Conservation (phyloP, 2,329 filamentous ascomycete genomes). For the Capronia coronata region DNA sequence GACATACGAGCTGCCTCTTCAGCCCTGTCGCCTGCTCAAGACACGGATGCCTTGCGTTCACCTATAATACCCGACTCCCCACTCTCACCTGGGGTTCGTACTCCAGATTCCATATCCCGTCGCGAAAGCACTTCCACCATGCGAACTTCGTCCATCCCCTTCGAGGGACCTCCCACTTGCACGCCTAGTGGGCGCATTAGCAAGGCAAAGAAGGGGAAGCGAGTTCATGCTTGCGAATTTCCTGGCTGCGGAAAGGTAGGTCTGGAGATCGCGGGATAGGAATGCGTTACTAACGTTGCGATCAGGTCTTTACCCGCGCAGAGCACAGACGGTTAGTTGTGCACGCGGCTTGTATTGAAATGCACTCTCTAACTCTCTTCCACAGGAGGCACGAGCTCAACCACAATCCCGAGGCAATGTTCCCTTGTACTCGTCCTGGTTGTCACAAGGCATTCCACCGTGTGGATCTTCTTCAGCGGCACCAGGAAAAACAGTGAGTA, state of each 20-base stretch:
- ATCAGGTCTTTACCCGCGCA: conserved; percentile 45
- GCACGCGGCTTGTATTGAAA: neutral
- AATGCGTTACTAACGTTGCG: conserved; percentile 15
- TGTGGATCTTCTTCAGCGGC: conserved; percentile 42
- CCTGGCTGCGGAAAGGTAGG: conserved; percentile 45
- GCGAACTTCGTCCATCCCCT: conserved; percentile 27
- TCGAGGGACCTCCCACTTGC: conserved; percentile 37
- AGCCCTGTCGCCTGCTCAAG: conserved; percentile 11
- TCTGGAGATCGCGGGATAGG: neutral
- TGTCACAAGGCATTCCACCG: conserved; percentile 46
- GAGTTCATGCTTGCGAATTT: conserved; percentile 44
- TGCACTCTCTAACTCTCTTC: conserved; percentile 5
- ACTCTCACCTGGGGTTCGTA: conserved; percentile 16
- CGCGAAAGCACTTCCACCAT: conserved; percentile 28
- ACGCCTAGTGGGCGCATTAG: conserved; percentile 47
- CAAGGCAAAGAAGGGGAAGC: conserved; percentile 49
- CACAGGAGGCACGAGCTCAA: conserved; percentile 45
- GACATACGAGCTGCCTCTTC: conserved; percentile 15
- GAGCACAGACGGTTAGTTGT: conserved; percentile 39
- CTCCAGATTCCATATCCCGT: conserved; percentile 21
- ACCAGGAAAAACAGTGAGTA: conserved; percentile 47
- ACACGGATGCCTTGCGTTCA: conserved; percentile 12
- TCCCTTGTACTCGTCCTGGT: conserved; percentile 38
- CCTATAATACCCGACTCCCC: conserved; percentile 21
- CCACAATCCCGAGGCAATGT: conserved; percentile 44